These are phyloP conservation scores for Camellia granthamiana DNA, from an alignment of 148 eudicot species.

Conservation along the genomic window DNA sequence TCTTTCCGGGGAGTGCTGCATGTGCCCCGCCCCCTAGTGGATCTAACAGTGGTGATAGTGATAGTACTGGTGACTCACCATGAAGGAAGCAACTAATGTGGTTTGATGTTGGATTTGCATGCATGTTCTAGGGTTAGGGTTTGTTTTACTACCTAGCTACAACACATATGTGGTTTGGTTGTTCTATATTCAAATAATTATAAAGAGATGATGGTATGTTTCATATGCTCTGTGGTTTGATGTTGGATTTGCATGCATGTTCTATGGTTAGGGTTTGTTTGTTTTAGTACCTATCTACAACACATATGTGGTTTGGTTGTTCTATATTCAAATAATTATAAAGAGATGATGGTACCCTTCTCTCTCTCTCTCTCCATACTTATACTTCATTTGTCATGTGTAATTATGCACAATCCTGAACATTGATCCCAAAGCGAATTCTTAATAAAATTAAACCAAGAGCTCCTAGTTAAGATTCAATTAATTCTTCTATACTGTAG, in stretches of 20 bases:
- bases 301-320: too few relatives aligned
- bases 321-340: background rate
- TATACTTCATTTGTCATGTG: too few relatives aligned
- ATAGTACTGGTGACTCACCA: background rate
- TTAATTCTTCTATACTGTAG: too few relatives aligned
- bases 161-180: too few relatives aligned
- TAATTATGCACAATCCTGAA: too few relatives aligned
- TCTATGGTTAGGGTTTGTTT: background rate
- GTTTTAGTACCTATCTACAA: too few relatives aligned
- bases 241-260: background rate
- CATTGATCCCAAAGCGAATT: too few relatives aligned
- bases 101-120: background rate
- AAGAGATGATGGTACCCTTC: background rate
- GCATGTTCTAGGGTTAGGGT: background rate
- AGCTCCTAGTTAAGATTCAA: too few relatives aligned
- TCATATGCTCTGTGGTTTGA: background rate
- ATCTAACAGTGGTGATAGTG: too few relatives aligned
- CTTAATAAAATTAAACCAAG: too few relatives aligned
- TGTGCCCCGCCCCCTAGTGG: background rate
- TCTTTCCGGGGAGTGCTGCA: background rate
- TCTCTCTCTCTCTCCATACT: too few relatives aligned
- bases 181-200: background rate
- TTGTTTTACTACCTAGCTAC: background rate
- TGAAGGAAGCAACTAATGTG: background rate
- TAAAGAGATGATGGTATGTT: background rate